Percentiles rank a stretch among this genome's conserved stretches.
Evolutionary conservation across 805 yeast genomes (phyloP).

Genomic region (Debaryomyces prosopidis): DNA sequence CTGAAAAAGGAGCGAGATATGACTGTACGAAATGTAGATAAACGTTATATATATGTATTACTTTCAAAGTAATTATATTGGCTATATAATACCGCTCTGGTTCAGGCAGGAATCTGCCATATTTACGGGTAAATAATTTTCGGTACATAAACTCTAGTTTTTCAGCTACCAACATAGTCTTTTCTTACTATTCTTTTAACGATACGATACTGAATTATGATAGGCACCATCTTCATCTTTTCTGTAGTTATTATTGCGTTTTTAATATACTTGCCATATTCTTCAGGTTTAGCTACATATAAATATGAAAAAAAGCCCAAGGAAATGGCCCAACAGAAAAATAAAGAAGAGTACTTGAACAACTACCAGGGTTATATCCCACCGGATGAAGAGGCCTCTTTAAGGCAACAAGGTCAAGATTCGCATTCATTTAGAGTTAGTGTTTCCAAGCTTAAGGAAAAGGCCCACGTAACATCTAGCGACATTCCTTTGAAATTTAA

Average conservation of each 20-base stretch:
- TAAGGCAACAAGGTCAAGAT: constrained; percentile 10
- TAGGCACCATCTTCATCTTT: constrained; percentile 37
- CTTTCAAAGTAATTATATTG: too few relatives aligned
- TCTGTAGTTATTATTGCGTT: constrained; percentile 43
- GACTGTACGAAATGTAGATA: too few relatives aligned
- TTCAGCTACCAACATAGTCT: not conserved
- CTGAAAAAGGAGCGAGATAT: too few relatives aligned
- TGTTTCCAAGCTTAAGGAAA: constrained; percentile 28
- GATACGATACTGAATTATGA: constrained; percentile 20
- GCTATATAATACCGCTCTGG: too few relatives aligned
- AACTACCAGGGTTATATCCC: constrained; percentile 37
- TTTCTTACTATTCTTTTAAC: not conserved
- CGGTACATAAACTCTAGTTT: not conserved
- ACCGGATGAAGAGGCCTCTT: constrained; percentile 32
- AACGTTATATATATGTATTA: too few relatives aligned
- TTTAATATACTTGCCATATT: constrained; percentile 46
- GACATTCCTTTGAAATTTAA: constrained; percentile 39
- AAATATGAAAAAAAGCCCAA: constrained; percentile 25
- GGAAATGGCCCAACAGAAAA: not conserved
- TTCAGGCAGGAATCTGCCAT: too few relatives aligned
- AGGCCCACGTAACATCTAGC: constrained; percentile 30
- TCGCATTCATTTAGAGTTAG: constrained; percentile 13
- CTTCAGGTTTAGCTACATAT: constrained; percentile 50
- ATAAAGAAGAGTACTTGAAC: not conserved
- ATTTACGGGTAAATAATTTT: not conserved